Evolutionary conservation across 495 filamentous ascomycete genomes (phyloP).

Genomic region (Aspergillus homomorphus): DNA sequence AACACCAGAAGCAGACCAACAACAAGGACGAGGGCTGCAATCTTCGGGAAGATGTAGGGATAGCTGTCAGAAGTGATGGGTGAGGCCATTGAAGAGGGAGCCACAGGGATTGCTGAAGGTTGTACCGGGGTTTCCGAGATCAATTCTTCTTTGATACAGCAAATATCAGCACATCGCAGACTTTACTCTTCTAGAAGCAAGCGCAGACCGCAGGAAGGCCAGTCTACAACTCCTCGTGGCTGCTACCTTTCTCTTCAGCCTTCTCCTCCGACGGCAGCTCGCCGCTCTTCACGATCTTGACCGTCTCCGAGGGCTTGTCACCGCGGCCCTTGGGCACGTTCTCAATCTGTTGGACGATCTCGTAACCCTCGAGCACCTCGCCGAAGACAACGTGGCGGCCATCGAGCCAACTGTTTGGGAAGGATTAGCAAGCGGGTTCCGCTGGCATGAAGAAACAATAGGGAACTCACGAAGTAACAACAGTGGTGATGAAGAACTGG

Average conservation of each 20-base stretch:
- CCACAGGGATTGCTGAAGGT: constrained; percentile 15
- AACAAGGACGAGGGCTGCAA: constrained; percentile 13
- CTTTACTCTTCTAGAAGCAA: constrained; percentile 22
- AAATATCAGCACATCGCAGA: constrained; percentile 34
- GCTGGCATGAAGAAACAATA: background rate
- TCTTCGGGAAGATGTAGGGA: constrained; percentile 13
- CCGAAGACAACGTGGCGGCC: constrained; percentile 89
- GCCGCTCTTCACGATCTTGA: constrained; percentile 94
- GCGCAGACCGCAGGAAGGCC: constrained; percentile 24
- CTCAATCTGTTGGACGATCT: constrained; percentile 86
- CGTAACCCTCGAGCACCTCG: constrained; percentile 88
- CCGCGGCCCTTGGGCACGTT: constrained; percentile 63
- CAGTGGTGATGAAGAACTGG: constrained; percentile 97
- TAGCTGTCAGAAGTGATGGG: constrained; percentile 13
- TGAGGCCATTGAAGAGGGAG: constrained; percentile 3
- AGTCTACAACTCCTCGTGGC: constrained; percentile 83
- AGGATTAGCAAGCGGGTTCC: constrained; percentile 24
- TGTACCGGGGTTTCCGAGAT: constrained; percentile 16
- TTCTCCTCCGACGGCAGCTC: constrained; percentile 74
- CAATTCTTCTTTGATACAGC: constrained; percentile 17
- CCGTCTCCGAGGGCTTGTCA: constrained; percentile 69
- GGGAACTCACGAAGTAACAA: constrained; percentile 66
- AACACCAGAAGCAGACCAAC: constrained; percentile 16
- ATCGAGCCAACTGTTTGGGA: constrained; percentile 71
- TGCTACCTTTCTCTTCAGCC: constrained; percentile 77